Percentiles rank a stretch among this genome's conserved stretches.
phyloP scores from a whole-genome alignment of 345 rosid species.

The Linum usitatissimum region DNA sequence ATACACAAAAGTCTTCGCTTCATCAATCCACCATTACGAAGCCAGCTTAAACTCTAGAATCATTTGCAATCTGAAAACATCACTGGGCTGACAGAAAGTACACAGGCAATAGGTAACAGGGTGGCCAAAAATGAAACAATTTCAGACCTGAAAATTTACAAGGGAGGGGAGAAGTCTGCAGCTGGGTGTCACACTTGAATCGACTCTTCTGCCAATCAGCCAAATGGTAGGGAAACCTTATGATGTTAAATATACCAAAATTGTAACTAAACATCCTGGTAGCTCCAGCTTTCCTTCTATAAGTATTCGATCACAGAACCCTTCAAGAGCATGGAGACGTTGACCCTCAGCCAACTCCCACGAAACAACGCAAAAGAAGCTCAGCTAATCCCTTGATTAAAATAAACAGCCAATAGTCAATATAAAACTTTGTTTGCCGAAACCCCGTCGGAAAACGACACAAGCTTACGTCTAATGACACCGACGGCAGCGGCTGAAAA shows the following conservation, averaged over 20 bases:
- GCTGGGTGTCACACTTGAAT: conserved; percentile 53
- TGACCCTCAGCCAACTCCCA: conserved; percentile 5
- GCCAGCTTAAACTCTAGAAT: not conserved
- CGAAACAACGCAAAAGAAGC: not conserved
- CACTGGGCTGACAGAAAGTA: not conserved
- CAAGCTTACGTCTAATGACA: not conserved
- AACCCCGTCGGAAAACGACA: not conserved
- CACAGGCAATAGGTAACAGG: not conserved
- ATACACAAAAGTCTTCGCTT: not conserved
- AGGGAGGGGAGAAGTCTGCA: conserved; percentile 13
- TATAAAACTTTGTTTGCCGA: not conserved
- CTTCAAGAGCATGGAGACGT: conserved; percentile 11
- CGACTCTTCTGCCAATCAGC: conserved; percentile 79
- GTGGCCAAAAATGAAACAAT: not conserved
- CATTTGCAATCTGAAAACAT: not conserved
- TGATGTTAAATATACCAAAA: conserved; percentile 29
- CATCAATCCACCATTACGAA: not conserved
- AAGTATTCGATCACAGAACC: not conserved
- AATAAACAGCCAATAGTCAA: not conserved
- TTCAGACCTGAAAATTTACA: conserved; percentile 20
- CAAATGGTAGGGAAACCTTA: conserved; percentile 47
- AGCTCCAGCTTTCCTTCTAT: conserved; percentile 27
- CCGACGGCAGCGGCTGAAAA: not conserved
- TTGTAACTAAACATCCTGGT: conserved; percentile 43
- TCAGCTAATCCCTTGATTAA: not conserved